Evolutionary conservation across 192 early-diverging fungal species (phyloP), one percentile per base, ranked within the genome.

Genomic region (Coemansia sp.): DNA sequence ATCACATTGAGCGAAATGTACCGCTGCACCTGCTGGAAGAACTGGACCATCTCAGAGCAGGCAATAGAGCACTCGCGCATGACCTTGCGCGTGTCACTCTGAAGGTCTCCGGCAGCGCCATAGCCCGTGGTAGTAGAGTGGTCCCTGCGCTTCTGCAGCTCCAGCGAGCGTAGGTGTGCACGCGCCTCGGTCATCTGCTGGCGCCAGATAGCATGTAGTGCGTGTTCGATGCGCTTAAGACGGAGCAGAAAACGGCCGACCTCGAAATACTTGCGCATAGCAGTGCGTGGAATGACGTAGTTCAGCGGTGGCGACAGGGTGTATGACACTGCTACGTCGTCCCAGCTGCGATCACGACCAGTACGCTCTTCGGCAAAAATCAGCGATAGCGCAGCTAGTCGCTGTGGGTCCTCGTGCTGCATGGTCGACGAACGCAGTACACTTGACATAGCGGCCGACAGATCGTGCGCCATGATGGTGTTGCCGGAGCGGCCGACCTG

Each of bases 1-100:
- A 98, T 69, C 50, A 92, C 92, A 73, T 97, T 95, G 74, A 96
- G 95, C 47, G 92, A 79, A 26, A 94, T 88, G 69, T 94, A 97
- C 71, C 94, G 92, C 73, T 97, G 94, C 51, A 98, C 77, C 69
- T 98, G 95, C 64, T 91, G 85, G 47, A 94, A 85, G 75, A 95
- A 97, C 75, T 98, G 96, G 49, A 91, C 87, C 96, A 98, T 98
- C 72, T 95, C 87, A 18, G 83, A 84, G 68, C 89, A 86, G 12
- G 86, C 81, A 47, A 92, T 74, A 48, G 87, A 81, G 61, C 88
- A 86, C 24, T 82, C 64, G 27, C 92, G 92, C 44, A 94, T 68
- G 16, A 88, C 87, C 49, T 74, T 82, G 30, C 71, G 71, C 49
- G 88, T 63, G 25, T 79, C 48, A 10, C 30, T 52, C 9, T 41